phyloP scores from a whole-genome alignment of 1,284 basidiomycete species.

The Heterobasidion occidentale region DNA sequence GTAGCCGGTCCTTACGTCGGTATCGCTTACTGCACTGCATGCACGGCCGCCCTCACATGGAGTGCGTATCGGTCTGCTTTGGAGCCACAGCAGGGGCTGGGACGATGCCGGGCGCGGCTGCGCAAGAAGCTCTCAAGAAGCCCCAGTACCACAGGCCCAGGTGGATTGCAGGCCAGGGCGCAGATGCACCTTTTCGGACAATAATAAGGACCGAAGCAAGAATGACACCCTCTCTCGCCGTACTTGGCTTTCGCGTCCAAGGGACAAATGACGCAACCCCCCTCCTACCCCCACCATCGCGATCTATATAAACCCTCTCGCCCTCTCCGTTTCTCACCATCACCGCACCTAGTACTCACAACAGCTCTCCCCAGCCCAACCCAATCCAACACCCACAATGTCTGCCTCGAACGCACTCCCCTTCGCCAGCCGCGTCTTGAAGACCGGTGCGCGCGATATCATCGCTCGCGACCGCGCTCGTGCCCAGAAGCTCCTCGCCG shows the following conservation, averaged over 20 bases:
- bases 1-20: not conserved
- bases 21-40: not conserved
- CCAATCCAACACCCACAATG: not conserved
- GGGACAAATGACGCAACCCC: not conserved
- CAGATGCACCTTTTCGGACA: not conserved
- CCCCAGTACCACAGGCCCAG: not conserved
- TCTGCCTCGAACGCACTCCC: slow-evolving; percentile 19
- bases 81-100: not conserved
- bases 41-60: too few relatives aligned
- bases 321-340: not conserved
- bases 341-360: not conserved
- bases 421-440: slow-evolving; percentile 35
- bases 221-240: not conserved
- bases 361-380: not conserved
- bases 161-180: not conserved
- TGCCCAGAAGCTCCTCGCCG: slow-evolving; percentile 43
- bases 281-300: not conserved
- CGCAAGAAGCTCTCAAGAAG: not conserved
- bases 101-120: not conserved
- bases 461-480: slow-evolving; percentile 44
- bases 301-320: slow-evolving; percentile 1
- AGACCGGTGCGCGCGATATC: slow-evolving; percentile 35
- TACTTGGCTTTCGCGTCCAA: not conserved
- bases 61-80: not conserved
- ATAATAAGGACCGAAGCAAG: not conserved